Evolutionary conservation across 768 basidiomycete genomes (phyloP).

Genomic region (Leccinum arenicola): DNA sequence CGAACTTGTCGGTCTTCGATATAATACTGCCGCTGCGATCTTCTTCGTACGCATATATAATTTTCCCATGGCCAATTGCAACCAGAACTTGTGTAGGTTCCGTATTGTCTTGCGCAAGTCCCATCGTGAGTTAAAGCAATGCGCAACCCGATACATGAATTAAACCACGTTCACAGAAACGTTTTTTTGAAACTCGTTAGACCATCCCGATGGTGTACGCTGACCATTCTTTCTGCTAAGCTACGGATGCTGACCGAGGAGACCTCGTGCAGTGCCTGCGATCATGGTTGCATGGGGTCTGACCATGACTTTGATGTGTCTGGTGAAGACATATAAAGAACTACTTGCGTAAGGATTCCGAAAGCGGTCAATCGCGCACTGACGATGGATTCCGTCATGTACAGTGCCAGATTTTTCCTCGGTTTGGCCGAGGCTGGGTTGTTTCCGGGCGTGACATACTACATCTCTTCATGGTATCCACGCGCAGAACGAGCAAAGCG

Average conservation of each 20-base stretch:
- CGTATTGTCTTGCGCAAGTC: conserved; percentile 37
- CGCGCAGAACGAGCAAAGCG: conserved; percentile 52
- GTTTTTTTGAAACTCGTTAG: conserved; percentile 34
- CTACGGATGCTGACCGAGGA: conserved; percentile 4
- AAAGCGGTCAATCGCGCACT: not conserved
- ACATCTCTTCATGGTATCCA: conserved; percentile 57
- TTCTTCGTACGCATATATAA: conserved; percentile 31
- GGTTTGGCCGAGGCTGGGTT: conserved; percentile 47
- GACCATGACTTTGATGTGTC: conserved; percentile 36
- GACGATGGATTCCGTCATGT: not conserved
- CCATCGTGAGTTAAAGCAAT: conserved; percentile 33
- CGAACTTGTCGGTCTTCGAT: conserved; percentile 33
- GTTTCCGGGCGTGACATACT: conserved; percentile 38
- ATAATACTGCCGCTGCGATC: conserved; percentile 38
- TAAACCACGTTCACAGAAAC: conserved; percentile 25
- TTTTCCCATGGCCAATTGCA: not conserved
- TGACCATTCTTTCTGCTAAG: not conserved
- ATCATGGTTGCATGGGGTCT: conserved; percentile 39
- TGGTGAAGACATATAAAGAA: conserved; percentile 31
- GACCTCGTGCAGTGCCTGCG: conserved; percentile 31
- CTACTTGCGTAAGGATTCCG: conserved; percentile 28
- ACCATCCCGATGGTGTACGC: conserved; percentile 34
- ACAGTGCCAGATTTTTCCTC: conserved; percentile 40
- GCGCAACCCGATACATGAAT: not conserved
- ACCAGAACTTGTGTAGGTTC: conserved; percentile 22